These are phyloP conservation scores for Amanita pseudoporphyria DNA, from an alignment of 768 basidiomycete species.

Conservation along the genomic window DNA sequence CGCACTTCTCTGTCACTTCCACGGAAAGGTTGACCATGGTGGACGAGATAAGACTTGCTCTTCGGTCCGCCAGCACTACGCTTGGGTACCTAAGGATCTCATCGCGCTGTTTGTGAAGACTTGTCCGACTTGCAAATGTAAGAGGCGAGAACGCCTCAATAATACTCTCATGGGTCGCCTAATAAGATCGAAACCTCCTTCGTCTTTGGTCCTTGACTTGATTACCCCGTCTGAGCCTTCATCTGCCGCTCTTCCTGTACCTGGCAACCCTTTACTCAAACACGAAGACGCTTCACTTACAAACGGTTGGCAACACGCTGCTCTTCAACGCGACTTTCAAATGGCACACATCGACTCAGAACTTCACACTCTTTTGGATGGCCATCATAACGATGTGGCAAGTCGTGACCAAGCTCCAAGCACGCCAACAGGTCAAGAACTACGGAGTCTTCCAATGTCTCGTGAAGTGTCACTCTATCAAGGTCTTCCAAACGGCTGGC, in stretches of 20 bases:
- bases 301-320: no score
- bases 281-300: no score
- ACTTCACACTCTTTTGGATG: no score
- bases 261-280: background rate
- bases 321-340: no score
- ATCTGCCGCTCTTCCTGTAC: background rate
- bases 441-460: slow-evolving; percentile 26
- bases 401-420: background rate
- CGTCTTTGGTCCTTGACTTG: background rate
- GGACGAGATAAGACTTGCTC: slow-evolving; percentile 74
- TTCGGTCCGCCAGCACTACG: slow-evolving; percentile 58
- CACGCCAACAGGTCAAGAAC: slow-evolving; percentile 1
- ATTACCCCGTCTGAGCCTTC: background rate
- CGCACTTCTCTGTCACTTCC: slow-evolving; percentile 66
- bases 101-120: slow-evolving; percentile 68
- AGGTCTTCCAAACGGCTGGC: slow-evolving; percentile 40
- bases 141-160: slow-evolving; percentile 26
- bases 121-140: slow-evolving; percentile 65
- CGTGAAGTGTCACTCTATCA: slow-evolving; percentile 38
- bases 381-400: no score
- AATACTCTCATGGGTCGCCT: slow-evolving; percentile 13
- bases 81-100: slow-evolving; percentile 81
- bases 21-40: slow-evolving; percentile 54
- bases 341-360: no score
- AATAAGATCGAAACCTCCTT: background rate